Conservation (phyloP, 305 asterid genomes). For the Fraxinus nigra region DNA sequence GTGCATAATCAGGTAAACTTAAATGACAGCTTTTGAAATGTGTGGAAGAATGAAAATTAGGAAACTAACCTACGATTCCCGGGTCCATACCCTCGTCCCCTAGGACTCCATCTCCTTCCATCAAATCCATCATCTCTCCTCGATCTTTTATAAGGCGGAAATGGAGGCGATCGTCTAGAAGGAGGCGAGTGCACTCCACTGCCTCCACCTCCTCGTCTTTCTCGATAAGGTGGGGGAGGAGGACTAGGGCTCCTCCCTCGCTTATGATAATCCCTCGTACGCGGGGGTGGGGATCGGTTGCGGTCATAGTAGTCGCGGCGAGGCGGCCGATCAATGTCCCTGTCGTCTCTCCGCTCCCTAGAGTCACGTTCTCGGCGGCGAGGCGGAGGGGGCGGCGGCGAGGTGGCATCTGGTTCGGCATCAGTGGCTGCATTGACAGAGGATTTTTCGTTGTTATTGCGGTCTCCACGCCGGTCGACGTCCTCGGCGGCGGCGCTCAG, state of each 20-base stretch:
- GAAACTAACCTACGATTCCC: slow-evolving; percentile 74
- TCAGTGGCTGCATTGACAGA: slow-evolving; percentile 33
- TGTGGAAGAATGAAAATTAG: slow-evolving; percentile 10
- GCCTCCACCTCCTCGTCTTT: slow-evolving; percentile 64
- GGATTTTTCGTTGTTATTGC: slow-evolving; percentile 27
- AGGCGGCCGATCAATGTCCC: slow-evolving; percentile 63
- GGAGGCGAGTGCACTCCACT: slow-evolving; percentile 66
- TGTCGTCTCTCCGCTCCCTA: slow-evolving; percentile 76
- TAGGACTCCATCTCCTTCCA: slow-evolving; percentile 83
- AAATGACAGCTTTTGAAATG: neutral
- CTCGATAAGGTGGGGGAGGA: slow-evolving; percentile 79
- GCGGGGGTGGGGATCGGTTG: slow-evolving; percentile 68
- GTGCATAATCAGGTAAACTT: neutral
- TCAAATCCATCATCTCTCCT: slow-evolving; percentile 77
- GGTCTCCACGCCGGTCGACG: slow-evolving; percentile 25
- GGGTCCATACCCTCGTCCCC: slow-evolving; percentile 74
- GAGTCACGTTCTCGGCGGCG: slow-evolving; percentile 68
- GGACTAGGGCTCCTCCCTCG: slow-evolving; percentile 84
- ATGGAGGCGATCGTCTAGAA: slow-evolving; percentile 78
- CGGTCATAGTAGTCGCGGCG: slow-evolving; percentile 76
- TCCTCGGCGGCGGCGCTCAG: slow-evolving; percentile 33
- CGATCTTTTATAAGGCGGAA: slow-evolving; percentile 68
- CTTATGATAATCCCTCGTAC: slow-evolving; percentile 70
- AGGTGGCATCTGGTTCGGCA: slow-evolving; percentile 34
- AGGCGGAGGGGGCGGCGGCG: slow-evolving; percentile 49